phyloP scores from a whole-genome alignment of 1,139 yeast genomes.

The Suhomyces bribrorum region DNA sequence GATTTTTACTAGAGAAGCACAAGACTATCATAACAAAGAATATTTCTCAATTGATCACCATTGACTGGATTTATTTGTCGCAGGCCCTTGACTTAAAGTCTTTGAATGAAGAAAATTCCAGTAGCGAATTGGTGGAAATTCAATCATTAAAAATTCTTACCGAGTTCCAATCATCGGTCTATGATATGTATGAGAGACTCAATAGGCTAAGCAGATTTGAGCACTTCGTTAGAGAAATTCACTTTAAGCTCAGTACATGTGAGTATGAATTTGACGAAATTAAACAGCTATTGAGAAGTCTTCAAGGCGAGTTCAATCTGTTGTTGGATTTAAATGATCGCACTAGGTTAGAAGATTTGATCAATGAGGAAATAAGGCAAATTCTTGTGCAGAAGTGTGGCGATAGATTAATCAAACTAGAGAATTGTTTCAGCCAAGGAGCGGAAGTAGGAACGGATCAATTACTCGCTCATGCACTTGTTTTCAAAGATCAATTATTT shows the following conservation, averaged over 20 bases:
- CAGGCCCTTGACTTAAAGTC: conserved; percentile 49
- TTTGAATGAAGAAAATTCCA: conserved; percentile 12
- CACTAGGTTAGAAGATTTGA: conserved; percentile 32
- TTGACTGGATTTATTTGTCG: conserved; percentile 59
- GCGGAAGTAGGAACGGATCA: not conserved
- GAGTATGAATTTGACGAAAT: conserved; percentile 26
- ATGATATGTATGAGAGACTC: conserved; percentile 30
- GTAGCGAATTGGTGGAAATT: conserved; percentile 37
- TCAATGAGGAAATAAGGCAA: conserved; percentile 42
- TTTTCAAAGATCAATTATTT: conserved; percentile 46
- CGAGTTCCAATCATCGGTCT: conserved; percentile 39
- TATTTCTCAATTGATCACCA: conserved; percentile 28
- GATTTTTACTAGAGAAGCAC: conserved; percentile 44
- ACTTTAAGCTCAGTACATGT: conserved; percentile 27
- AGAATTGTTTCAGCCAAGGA: not conserved
- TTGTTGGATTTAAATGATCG: conserved; percentile 43
- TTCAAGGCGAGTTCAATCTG: conserved; percentile 47
- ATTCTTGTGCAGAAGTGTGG: conserved; percentile 39
- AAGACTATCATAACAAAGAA: conserved; percentile 30
- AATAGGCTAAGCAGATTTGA: conserved; percentile 31
- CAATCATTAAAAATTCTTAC: conserved; percentile 40
- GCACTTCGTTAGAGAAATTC: conserved; percentile 18
- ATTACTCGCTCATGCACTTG: conserved; percentile 33
- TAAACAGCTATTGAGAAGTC: conserved; percentile 20
- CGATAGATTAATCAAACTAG: conserved; percentile 15